Percentiles rank a stretch among this genome's conserved stretches.
Conservation (phyloP, 176 grass and related monocot genomes). For the Echinochloa phyllopogon region DNA sequence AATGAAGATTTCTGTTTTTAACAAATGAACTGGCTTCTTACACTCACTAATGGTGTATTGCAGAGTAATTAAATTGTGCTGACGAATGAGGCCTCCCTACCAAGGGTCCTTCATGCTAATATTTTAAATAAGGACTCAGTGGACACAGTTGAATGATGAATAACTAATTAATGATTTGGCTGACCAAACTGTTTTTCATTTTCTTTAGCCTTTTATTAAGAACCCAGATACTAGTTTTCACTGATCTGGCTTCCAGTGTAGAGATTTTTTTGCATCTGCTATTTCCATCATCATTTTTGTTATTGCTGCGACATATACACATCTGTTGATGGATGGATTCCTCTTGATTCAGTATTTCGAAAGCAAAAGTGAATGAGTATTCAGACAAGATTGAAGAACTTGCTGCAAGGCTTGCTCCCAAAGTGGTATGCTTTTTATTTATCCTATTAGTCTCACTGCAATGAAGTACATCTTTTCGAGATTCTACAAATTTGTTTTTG, state of each 20-base stretch:
- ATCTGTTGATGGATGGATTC: neutral
- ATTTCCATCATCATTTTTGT: neutral
- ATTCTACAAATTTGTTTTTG: too few relatives aligned
- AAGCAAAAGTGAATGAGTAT: constrained; percentile 72
- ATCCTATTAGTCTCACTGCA: neutral
- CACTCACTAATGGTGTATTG: neutral
- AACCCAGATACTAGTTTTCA: neutral
- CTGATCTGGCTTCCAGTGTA: neutral
- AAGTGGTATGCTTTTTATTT: constrained; percentile 16
- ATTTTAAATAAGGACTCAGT: neutral
- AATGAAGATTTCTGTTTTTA: neutral
- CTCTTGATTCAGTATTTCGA: constrained; percentile 51
- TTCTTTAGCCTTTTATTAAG: neutral
- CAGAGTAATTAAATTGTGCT: neutral
- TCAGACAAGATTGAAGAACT: constrained; percentile 71
- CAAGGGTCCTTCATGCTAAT: neutral
- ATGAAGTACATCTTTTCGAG: neutral
- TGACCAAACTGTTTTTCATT: neutral
- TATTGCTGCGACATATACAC: neutral
- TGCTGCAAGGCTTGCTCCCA: constrained; percentile 44
- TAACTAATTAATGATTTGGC: neutral
- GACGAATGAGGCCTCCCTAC: neutral
- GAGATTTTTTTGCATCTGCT: neutral
- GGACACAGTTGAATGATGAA: neutral
- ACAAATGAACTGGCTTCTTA: neutral